Evolutionary conservation across 768 basidiomycete genomes (phyloP).

Genomic region (Tulasnella sp.): DNA sequence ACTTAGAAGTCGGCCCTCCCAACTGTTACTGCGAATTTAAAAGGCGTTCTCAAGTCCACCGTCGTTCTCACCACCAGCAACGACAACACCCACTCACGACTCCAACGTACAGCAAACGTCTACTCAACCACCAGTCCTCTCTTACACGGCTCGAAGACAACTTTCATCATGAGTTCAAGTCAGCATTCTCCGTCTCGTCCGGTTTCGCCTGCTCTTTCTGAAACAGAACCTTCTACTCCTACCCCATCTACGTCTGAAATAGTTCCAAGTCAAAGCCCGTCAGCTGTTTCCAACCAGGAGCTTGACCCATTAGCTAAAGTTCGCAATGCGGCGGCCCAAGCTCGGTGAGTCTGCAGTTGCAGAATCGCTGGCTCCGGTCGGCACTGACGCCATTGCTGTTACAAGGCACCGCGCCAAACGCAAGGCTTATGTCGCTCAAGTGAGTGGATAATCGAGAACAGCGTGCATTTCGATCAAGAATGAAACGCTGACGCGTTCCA

Average conservation of each 20-base stretch:
- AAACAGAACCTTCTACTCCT: background rate
- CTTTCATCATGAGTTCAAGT: conserved; percentile 15
- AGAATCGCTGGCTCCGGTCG: background rate
- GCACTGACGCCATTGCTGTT: background rate
- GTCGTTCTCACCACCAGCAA: background rate
- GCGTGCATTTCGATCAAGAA: background rate
- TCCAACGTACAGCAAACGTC: background rate
- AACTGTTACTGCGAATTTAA: background rate
- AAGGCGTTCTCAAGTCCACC: background rate
- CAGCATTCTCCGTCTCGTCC: conserved; percentile 17
- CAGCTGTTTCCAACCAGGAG: conserved; percentile 2
- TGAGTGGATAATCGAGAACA: background rate
- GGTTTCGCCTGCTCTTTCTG: background rate
- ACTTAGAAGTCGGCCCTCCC: background rate
- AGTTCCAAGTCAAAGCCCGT: background rate
- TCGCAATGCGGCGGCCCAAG: conserved; percentile 31
- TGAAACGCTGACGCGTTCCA: background rate
- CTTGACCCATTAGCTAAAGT: conserved; percentile 7
- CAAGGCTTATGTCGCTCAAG: conserved; percentile 27
- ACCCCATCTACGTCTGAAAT: background rate
- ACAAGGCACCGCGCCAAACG: conserved; percentile 28
- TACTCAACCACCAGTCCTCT: background rate
- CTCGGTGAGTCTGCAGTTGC: conserved; percentile 12
- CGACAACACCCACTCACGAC: background rate
- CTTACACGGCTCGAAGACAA: background rate